Percentiles rank a stretch among this genome's conserved stretches.
Evolutionary conservation across 2,329 filamentous ascomycete genomes (phyloP).

Genomic region (Aspergillus niger): DNA sequence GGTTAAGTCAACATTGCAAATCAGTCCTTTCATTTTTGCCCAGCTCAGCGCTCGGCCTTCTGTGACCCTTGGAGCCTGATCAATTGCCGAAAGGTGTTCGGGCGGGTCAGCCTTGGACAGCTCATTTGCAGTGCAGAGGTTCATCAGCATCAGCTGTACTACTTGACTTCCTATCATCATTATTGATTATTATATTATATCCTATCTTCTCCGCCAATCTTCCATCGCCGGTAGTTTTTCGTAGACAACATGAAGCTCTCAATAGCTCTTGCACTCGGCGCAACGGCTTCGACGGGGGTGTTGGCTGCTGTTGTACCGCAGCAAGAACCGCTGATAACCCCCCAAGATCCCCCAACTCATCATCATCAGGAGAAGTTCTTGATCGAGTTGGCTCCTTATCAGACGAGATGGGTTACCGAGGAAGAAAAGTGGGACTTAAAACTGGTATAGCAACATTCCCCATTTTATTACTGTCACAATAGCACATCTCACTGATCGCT

Average conservation of each 20-base stretch:
- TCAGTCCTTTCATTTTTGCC: neutral
- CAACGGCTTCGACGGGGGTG: constrained; percentile 34
- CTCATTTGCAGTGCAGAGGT: neutral
- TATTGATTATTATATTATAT: neutral
- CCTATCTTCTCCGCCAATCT: neutral
- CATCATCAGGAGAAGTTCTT: constrained; percentile 62
- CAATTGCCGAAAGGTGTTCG: neutral
- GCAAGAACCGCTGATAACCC: constrained; percentile 31
- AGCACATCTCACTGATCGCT: constrained; percentile 9
- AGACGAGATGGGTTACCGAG: constrained; percentile 85
- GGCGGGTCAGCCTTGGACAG: neutral
- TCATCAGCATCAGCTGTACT: neutral
- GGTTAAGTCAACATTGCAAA: neutral
- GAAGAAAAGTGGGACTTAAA: constrained; percentile 93
- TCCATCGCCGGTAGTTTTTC: neutral
- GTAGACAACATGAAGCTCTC: constrained; percentile 39
- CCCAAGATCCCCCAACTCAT: constrained; percentile 18
- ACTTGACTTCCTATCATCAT: neutral
- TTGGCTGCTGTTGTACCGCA: constrained; percentile 37
- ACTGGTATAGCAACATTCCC: constrained; percentile 59
- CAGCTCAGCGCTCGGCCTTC: neutral
- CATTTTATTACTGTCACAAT: neutral
- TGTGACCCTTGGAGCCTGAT: neutral
- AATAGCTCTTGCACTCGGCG: constrained; percentile 36
- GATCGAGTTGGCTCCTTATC: constrained; percentile 80